Conservation (phyloP, 2,329 filamentous ascomycete genomes). For the Incumbomyces lentus region DNA sequence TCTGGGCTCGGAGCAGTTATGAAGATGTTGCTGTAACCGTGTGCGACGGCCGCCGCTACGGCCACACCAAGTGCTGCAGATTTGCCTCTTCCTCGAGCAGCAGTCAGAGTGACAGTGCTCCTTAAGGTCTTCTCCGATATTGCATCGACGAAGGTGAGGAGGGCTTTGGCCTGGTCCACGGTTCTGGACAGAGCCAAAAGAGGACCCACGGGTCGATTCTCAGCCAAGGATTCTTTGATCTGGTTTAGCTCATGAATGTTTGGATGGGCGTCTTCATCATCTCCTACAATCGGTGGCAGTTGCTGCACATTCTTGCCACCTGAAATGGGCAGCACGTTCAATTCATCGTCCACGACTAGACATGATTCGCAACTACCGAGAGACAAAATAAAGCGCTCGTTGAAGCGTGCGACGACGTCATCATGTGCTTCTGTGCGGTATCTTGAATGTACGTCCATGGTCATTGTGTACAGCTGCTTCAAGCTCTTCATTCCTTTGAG, state of each 20-base stretch:
- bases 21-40: slow-evolving; percentile 98
- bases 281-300: slow-evolving; percentile 64
- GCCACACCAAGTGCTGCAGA: slow-evolving; percentile 92
- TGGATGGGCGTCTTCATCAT: slow-evolving; percentile 60
- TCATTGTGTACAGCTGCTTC: slow-evolving; percentile 92
- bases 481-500: slow-evolving; percentile 94
- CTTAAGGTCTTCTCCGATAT: slow-evolving; percentile 92
- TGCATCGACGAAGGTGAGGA: slow-evolving; percentile 93
- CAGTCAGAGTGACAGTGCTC: slow-evolving; percentile 87
- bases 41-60: slow-evolving; percentile 83
- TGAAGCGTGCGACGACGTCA: slow-evolving; percentile 91
- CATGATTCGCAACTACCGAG: slow-evolving; percentile 91
- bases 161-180: slow-evolving; percentile 87
- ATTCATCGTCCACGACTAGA: slow-evolving; percentile 90
- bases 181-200: slow-evolving; percentile 79
- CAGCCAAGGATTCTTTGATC: slow-evolving; percentile 78
- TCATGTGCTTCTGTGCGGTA: slow-evolving; percentile 94
- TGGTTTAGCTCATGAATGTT: slow-evolving; percentile 65
- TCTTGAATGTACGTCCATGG: slow-evolving; percentile 94
- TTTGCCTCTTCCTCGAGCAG: slow-evolving; percentile 89
- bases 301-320: slow-evolving; percentile 83
- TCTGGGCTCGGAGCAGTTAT: slow-evolving; percentile 96
- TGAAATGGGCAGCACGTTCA: slow-evolving; percentile 94
- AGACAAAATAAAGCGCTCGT: slow-evolving; percentile 92
- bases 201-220: slow-evolving; percentile 76